Percentiles rank a stretch among this genome's conserved stretches.
These are phyloP conservation scores for Plenodomus lindquistii DNA, from an alignment of 2,329 filamentous ascomycete genomes.

Conservation along the genomic window DNA sequence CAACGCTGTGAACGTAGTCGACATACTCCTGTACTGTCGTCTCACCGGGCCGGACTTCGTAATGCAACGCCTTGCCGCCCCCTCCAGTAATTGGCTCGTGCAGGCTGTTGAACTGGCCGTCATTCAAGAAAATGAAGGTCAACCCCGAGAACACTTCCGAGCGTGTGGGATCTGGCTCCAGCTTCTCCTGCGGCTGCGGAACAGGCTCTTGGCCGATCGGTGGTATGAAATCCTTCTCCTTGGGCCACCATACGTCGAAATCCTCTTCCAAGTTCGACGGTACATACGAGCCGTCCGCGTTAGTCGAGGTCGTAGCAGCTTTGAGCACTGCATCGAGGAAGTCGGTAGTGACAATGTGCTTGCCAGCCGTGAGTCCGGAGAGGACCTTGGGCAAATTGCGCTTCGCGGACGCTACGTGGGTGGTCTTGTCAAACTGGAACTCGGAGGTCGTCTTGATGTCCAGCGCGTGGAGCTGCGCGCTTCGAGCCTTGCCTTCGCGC, in stretches of 20 bases:
- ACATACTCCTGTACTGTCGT: conserved; percentile 78
- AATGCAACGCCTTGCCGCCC: conserved; percentile 78
- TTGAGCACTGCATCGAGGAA: conserved; percentile 75
- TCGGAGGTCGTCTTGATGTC: conserved; percentile 83
- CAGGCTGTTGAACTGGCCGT: conserved; percentile 74
- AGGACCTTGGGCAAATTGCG: conserved; percentile 87
- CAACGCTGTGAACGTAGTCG: conserved; percentile 72
- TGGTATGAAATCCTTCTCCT: conserved; percentile 72
- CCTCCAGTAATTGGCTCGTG: conserved; percentile 75
- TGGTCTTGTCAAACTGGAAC: conserved; percentile 72
- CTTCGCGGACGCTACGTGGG: conserved; percentile 86
- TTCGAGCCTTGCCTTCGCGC: conserved; percentile 54
- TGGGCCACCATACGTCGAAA: conserved; percentile 79
- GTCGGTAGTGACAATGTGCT: conserved; percentile 71
- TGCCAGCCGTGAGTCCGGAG: conserved; percentile 81
- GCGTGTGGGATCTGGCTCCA: conserved; percentile 69
- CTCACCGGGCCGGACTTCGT: conserved; percentile 61
- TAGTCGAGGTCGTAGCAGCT: conserved; percentile 53
- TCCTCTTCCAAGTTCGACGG: conserved; percentile 72
- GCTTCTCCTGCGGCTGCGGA: conserved; percentile 67
- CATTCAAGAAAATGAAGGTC: conserved; percentile 84
- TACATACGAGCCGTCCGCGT: conserved; percentile 51
- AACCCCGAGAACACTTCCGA: conserved; percentile 80
- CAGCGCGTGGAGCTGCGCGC: conserved; percentile 73
- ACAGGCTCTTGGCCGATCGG: conserved; percentile 75